These are phyloP conservation scores for Epichloe scottii DNA, from an alignment of 2,329 filamentous ascomycete genomes.

Conservation along the genomic window DNA sequence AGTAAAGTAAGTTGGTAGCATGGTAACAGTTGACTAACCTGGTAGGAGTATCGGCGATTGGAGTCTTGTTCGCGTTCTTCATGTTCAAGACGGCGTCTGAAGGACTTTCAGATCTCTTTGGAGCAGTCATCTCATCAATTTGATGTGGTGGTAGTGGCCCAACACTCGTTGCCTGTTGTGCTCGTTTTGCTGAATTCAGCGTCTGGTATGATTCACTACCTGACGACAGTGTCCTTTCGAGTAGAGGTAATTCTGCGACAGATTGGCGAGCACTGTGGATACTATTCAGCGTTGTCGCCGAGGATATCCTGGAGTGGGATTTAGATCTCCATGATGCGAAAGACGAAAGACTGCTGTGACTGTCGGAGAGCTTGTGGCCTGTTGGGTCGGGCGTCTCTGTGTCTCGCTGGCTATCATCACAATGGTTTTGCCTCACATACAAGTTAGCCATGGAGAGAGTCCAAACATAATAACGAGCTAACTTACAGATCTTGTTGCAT, in stretches of 20 bases:
- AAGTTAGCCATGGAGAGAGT: neutral
- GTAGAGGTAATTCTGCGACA: slow-evolving; percentile 23
- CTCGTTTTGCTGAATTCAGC: slow-evolving; percentile 2
- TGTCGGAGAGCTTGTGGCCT: slow-evolving; percentile 30
- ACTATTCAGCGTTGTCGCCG: slow-evolving; percentile 37
- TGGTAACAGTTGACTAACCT: slow-evolving; percentile 4
- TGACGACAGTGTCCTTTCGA: slow-evolving; percentile 24
- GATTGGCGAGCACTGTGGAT: slow-evolving; percentile 22
- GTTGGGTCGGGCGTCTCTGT: slow-evolving; percentile 2
- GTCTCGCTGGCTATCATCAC: slow-evolving; percentile 3
- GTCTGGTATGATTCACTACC: slow-evolving; percentile 10
- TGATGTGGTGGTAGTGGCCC: neutral
- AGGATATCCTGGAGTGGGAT: slow-evolving; percentile 40
- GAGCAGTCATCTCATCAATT: neutral
- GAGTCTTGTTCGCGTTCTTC: slow-evolving; percentile 2
- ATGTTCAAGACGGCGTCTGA: slow-evolving; percentile 16
- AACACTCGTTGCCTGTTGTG: neutral
- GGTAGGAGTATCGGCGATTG: neutral
- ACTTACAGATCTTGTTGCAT: slow-evolving; percentile 3
- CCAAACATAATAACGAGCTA: neutral
- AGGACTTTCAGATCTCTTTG: slow-evolving; percentile 8
- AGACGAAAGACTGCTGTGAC: slow-evolving; percentile 39
- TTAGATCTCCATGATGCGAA: slow-evolving; percentile 34
- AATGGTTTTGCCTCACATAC: neutral
- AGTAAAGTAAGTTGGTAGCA: neutral